These are phyloP conservation scores for Paraglomus occultum DNA, from an alignment of 192 early-diverging fungal species.

Conservation along the genomic window DNA sequence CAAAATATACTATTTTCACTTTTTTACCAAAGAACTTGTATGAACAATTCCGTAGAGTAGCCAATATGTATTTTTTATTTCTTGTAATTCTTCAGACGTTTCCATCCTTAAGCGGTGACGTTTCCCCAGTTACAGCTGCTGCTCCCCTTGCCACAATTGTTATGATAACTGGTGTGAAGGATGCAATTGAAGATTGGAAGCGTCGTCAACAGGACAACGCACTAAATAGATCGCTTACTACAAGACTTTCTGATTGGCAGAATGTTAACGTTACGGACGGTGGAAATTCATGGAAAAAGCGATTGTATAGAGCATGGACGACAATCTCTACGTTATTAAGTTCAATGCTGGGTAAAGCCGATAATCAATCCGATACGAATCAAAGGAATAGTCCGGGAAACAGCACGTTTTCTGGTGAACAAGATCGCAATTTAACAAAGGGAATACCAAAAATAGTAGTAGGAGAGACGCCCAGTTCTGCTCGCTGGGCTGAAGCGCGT, in stretches of 20 bases:
- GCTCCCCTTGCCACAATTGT: conserved; percentile 82
- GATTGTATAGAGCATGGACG: conserved; percentile 15
- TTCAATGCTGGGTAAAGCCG: neutral
- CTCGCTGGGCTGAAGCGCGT: conserved; percentile 60
- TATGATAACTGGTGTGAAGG: conserved; percentile 77
- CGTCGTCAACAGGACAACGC: conserved; percentile 79
- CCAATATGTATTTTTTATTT: conserved; percentile 95
- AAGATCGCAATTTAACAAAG: neutral
- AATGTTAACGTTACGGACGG: conserved; percentile 55
- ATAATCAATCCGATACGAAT: conserved; percentile 28
- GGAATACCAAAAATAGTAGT: conserved; percentile 1
- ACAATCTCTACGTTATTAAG: conserved; percentile 10
- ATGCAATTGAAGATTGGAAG: conserved; percentile 90
- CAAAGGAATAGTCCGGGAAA: conserved; percentile 36
- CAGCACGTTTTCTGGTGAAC: conserved; percentile 47
- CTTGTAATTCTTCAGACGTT: conserved; percentile 80
- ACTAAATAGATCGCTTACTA: conserved; percentile 70
- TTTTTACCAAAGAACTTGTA: conserved; percentile 96
- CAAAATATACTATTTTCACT: conserved; percentile 86
- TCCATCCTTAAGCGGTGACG: conserved; percentile 49
- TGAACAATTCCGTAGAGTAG: conserved; percentile 94
- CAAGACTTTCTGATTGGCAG: conserved; percentile 56
- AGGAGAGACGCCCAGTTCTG: neutral
- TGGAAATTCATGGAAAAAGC: conserved; percentile 13
- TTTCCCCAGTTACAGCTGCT: conserved; percentile 75